Evolutionary conservation across 164 flowering plant species (phyloP), one percentile per base, ranked within the genome.

Genomic region (Vitis labrusca): DNA sequence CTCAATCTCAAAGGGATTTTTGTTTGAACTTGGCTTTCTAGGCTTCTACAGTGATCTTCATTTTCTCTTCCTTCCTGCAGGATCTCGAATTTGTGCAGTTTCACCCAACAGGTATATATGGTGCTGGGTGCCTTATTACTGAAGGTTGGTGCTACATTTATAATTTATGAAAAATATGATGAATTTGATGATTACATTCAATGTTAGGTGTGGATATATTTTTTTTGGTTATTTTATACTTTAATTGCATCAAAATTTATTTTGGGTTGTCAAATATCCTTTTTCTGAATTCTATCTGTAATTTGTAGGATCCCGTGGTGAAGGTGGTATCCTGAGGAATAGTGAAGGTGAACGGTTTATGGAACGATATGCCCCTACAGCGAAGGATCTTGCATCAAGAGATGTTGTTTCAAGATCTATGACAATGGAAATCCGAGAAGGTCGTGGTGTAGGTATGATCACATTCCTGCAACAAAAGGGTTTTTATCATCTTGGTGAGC

Each of bases 311-410:
- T 96, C 97, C 69, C 97, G 98, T 53, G 99, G 98, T 72, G 99
- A 96, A 84, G 99, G 99, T 73, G 99, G 99, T 54, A 96, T 96
- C 63, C 91, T 96, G 37, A 79, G 99, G 69, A 96, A 96, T 65
- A 92, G 99, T 74, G 99, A 96, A 89, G 99, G 99, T 81, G 99
- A 96, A 75, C 76, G 99, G n/a, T 96, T 96, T 80, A 96, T 96
- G 99, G 98, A 96, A 73, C 85, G 99, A 27, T 96, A 96, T 88
- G 99, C 99, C 64, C 99, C 99, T 60, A 93, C 98, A 15, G 99
- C 99, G 8, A 96, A 96, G 80, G 99, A 96, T 83, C 99, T 96
- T 85, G 99, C 99, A 57, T 93, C 99, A 65, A 86, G 99, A 79
- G 97, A 96, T 87, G 97, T 96, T 76, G 98, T 96, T 73, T 96